Evolutionary conservation across 192 early-diverging fungal species (phyloP).

Genomic region (Backusella mclennaniae): DNA sequence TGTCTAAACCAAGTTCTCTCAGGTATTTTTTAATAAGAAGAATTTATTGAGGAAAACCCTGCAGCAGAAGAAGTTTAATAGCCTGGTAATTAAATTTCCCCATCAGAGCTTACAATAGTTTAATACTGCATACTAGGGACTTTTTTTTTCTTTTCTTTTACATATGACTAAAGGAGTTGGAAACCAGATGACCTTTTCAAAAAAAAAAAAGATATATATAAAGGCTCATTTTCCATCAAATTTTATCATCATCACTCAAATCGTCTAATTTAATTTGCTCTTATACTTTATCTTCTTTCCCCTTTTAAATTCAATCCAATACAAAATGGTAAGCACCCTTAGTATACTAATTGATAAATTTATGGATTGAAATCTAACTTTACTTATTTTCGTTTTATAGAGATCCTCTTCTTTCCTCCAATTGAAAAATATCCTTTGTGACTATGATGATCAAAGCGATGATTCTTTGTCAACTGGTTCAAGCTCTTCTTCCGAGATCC

Average conservation of each 20-base stretch:
- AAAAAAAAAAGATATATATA: background rate
- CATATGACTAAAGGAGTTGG: background rate
- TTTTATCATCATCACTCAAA: background rate
- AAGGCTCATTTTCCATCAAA: background rate
- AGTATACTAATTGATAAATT: background rate
- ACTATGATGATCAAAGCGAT: background rate
- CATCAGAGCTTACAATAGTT: background rate
- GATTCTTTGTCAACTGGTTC: background rate
- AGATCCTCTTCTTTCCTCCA: background rate
- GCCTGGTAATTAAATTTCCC: conserved; percentile 4
- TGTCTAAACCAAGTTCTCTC: background rate
- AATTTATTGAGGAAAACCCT: conserved; percentile 4
- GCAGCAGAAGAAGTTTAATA: background rate
- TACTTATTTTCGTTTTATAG: background rate
- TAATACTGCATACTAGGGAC: background rate
- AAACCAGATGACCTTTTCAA: background rate
- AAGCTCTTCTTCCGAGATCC: background rate
- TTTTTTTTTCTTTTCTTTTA: background rate
- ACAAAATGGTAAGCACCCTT: background rate
- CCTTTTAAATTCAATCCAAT: background rate
- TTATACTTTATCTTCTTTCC: background rate
- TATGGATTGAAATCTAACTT: background rate
- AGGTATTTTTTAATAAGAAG: conserved; percentile 5
- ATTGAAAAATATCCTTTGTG: conserved; percentile 1
- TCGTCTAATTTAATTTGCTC: background rate